Conservation (phyloP, 768 basidiomycete species). For the Phylloporus sp. region DNA sequence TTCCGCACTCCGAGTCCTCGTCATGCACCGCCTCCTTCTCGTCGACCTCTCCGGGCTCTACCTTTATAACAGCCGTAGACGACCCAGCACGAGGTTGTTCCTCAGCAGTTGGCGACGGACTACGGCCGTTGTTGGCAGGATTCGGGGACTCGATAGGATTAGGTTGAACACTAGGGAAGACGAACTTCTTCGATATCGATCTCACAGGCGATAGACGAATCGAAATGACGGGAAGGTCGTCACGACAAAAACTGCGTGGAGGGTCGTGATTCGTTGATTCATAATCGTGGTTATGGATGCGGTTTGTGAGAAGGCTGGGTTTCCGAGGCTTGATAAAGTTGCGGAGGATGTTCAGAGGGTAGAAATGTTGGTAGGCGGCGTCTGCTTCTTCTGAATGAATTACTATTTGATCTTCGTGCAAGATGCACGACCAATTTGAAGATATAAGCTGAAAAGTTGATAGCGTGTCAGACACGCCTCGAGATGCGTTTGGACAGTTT, state of each 20-base stretch:
- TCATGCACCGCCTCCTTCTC: background rate
- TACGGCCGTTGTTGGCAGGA: background rate
- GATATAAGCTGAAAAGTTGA: slow-evolving; percentile 44
- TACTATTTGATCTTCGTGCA: slow-evolving; percentile 61
- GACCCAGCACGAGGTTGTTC: slow-evolving; percentile 4
- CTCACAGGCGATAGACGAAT: slow-evolving; percentile 40
- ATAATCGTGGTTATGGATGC: slow-evolving; percentile 4
- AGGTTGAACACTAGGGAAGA: slow-evolving; percentile 37
- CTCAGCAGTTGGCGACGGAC: background rate
- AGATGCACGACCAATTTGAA: slow-evolving; percentile 74
- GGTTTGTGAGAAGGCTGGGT: slow-evolving; percentile 14
- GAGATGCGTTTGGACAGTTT: background rate
- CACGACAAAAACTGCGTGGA: slow-evolving; percentile 10
- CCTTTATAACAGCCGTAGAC: background rate
- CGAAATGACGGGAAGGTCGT: slow-evolving; percentile 39
- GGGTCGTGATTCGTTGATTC: slow-evolving; percentile 2
- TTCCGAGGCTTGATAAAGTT: slow-evolving; percentile 25
- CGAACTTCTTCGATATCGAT: slow-evolving; percentile 48
- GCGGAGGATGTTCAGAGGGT: slow-evolving; percentile 43
- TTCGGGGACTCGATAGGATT: background rate
- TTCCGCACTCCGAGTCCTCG: slow-evolving; percentile 8
- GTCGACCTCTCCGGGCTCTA: background rate
- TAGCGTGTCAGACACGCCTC: slow-evolving; percentile 2
- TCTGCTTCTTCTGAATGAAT: slow-evolving; percentile 71
- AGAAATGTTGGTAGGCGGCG: slow-evolving; percentile 63